Base-by-base conservation (phyloP, 306 rosid species). In the Sphenostylis stenocarpa region DNA sequence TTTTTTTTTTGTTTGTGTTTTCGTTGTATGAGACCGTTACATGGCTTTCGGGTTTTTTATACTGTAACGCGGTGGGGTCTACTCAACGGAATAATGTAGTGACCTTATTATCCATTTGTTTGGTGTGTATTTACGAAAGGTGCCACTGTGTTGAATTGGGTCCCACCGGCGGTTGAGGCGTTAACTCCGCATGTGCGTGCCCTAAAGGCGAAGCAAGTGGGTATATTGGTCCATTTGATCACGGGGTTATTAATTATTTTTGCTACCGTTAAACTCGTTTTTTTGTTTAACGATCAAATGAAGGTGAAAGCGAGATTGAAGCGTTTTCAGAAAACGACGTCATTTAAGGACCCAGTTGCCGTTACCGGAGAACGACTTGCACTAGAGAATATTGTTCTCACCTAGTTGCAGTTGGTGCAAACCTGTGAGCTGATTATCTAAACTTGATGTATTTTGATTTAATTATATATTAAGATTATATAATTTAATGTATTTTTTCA, bases 91-190 rank as follows among this genome's bases (percentile, higher is more conserved):
- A 49, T 44, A 28, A 7, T 8, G 2, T 29, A 19, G 3, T 61
- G 85, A 57, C 88, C 11, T 17, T 39, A 36, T 64, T 23, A 14
- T 13, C 84, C 88, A 38, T 17, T 5, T 48, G n/a, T 28, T 48
- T 4, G 21, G 21, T 2, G 21, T 10, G 3, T 72, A 90, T 75
- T 91, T 77, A 84, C 86, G 7, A 17, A 20, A 34, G 4, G 21
- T 76, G 82, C 86, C 90, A 85, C 71, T 76, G 5, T 0, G 3
- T 1, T 82, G 84, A 90, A 2, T 1, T 82, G 84, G 91, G 88
- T 6, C 91, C 90, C 87, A 57, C 56, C 41, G 81, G 41, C 81
- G 63, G 88, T 90, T 87, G 82, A 85, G 86, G 87, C 88, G 85
- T 86, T 87, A 79, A 80, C 76, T 80, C 80, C 78, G 86, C 93